These are phyloP conservation scores for Stemphylium beticola DNA, from an alignment of 2,329 filamentous ascomycete species.

Conservation along the genomic window DNA sequence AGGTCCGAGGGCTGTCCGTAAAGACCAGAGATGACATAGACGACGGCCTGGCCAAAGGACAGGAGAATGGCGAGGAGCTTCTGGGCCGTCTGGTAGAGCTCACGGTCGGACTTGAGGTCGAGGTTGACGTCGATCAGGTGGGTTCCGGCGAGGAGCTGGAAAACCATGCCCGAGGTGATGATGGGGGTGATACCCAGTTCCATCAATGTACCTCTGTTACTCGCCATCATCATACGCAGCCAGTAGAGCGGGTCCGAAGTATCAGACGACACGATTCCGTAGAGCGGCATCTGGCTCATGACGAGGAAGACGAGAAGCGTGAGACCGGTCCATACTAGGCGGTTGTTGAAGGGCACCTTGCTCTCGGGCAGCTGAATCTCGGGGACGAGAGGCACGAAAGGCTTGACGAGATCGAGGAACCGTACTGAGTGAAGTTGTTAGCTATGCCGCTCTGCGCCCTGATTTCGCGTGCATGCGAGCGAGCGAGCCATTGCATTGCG, in stretches of 20 bases:
- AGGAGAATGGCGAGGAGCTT: conserved; percentile 92
- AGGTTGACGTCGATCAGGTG: conserved; percentile 99
- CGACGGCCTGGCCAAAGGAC: conserved; percentile 95
- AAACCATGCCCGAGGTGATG: conserved; percentile 99
- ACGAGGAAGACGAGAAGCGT: conserved; percentile 98
- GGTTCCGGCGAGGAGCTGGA: conserved; percentile 98
- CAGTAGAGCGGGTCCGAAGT: conserved; percentile 99
- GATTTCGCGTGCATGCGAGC: background rate
- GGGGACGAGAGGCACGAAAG: conserved; percentile 98
- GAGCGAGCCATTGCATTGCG: conserved; percentile 12
- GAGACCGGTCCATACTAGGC: conserved; percentile 60
- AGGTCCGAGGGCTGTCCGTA: conserved; percentile 97
- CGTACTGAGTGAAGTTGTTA: conserved; percentile 69
- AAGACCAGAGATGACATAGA: conserved; percentile 92
- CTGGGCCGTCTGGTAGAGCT: conserved; percentile 99
- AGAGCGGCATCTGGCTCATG: conserved; percentile 97
- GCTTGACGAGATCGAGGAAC: conserved; percentile 99
- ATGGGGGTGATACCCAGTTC: conserved; percentile 96
- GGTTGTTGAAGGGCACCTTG: conserved; percentile 97
- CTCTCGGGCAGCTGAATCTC: conserved; percentile 89
- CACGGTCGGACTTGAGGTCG: conserved; percentile 98
- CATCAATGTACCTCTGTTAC: conserved; percentile 96
- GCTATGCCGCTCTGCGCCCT: conserved; percentile 16
- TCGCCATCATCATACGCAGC: conserved; percentile 99
- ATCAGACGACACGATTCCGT: conserved; percentile 96